Conservation (phyloP, 148 eudicot genomes). For the Tetragonia tetragonoides region DNA sequence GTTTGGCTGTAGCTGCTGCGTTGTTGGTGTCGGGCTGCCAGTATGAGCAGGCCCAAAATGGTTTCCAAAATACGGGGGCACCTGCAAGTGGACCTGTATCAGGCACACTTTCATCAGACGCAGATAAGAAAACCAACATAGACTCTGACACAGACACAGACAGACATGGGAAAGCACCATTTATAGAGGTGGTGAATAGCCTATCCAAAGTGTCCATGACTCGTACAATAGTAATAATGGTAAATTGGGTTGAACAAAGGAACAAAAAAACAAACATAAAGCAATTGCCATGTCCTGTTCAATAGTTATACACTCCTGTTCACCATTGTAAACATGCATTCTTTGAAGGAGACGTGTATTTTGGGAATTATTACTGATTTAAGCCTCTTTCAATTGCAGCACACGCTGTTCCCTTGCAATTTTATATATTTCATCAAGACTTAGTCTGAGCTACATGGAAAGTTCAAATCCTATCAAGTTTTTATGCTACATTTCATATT, state of each 20-base stretch:
- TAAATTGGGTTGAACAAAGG: not conserved
- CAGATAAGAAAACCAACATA: too few relatives aligned
- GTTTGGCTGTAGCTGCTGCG: conserved; percentile 28
- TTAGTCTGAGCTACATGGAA: not conserved
- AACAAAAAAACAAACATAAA: not conserved
- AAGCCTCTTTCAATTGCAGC: not conserved
- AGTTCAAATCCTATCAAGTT: not conserved
- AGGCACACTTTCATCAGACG: not conserved
- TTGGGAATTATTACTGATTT: too few relatives aligned
- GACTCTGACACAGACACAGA: too few relatives aligned
- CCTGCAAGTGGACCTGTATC: conserved; percentile 34
- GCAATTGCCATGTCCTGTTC: not conserved
- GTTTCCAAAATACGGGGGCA: conserved; percentile 32
- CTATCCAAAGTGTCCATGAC: too few relatives aligned
- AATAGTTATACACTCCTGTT: not conserved
- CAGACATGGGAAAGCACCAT: too few relatives aligned
- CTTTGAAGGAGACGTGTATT: too few relatives aligned
- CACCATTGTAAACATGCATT: too few relatives aligned
- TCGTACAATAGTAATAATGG: too few relatives aligned
- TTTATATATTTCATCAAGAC: not conserved
- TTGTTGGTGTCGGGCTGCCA: conserved; percentile 20
- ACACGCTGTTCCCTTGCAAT: not conserved
- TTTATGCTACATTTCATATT: too few relatives aligned
- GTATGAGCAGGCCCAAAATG: conserved; percentile 22
- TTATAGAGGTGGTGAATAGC: too few relatives aligned